Evolutionary conservation across 495 filamentous ascomycete genomes (phyloP), one percentile per base, ranked within the genome.

Genomic region (Xylaria acuta): DNA sequence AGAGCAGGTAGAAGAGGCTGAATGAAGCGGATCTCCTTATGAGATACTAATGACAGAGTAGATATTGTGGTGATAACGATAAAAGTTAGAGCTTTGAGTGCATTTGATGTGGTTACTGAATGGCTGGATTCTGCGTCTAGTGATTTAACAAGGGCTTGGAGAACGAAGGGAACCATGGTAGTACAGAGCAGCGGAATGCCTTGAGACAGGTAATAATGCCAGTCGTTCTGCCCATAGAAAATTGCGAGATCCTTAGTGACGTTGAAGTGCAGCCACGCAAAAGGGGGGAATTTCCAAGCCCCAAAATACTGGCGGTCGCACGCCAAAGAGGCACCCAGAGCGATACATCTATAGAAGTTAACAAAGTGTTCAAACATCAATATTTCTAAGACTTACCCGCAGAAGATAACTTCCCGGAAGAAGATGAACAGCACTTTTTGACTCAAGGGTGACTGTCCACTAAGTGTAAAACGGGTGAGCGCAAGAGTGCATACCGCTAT

Each of bases 11-110:
- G 86, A 49, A 98, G 88, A 6, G 96, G 97, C 77, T 97, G 97
- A 73, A 98, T 92, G 83, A 99, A 99, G 74, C 96, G 94, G 72
- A 97, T 92, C 88, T 99, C 96, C 81, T 99, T 99, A 83, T 99
- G 96, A 34, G 95, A 90, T 69, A 99, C 92, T 18, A 93, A 72
- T 11, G 93, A 97, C 25, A 98, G 88, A 25, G 84, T 78, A 0
- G 82, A 74, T 30, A 91, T 86, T 74, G 94, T 91, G 36, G 87
- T 73, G 41, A 93, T 45, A 41, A 88, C 84, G 0, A 90, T 85
- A 20, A 85, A 84, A 43, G 90, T 88, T 20, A 97, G 82, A 58
- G 92, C 89, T 66, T 85, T 85, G 62, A 84, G 78, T 14, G 82
- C 77, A 51, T 84, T 84, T 59, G 81, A 79, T 40, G 84, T 82